Conservation (phyloP, 331 rosid species). For the Phaseolus coccineus region DNA sequence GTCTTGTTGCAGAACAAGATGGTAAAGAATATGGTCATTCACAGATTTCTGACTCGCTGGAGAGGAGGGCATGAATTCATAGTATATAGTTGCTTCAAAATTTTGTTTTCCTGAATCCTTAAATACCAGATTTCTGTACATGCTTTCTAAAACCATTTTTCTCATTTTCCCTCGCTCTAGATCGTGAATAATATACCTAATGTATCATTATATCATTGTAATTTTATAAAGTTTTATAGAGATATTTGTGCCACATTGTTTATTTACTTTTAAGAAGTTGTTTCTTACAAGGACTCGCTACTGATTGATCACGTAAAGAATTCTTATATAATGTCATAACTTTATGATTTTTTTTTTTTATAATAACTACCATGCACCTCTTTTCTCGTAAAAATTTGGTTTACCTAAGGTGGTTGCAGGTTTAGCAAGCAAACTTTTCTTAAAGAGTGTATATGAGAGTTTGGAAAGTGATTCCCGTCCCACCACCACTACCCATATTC, state of each 20-base stretch:
- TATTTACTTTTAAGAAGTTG: slow-evolving; percentile 46
- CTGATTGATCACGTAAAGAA: slow-evolving; percentile 38
- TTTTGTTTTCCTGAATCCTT: slow-evolving; percentile 45
- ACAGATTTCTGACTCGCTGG: slow-evolving; percentile 42
- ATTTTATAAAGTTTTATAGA: slow-evolving; percentile 32
- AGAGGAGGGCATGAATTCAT: slow-evolving; percentile 37
- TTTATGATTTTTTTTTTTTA: background rate
- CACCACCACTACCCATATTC: slow-evolving; percentile 22
- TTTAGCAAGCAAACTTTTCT: slow-evolving; percentile 41
- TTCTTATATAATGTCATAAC: slow-evolving; percentile 5
- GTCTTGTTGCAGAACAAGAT: slow-evolving; percentile 53
- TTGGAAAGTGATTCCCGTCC: slow-evolving; percentile 37
- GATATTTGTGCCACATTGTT: slow-evolving; percentile 28
- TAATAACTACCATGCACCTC: background rate
- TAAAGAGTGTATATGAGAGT: slow-evolving; percentile 31
- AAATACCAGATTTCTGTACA: slow-evolving; percentile 45
- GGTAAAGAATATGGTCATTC: slow-evolving; percentile 46
- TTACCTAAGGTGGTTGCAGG: slow-evolving; percentile 29
- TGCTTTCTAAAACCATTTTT: slow-evolving; percentile 42
- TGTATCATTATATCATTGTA: slow-evolving; percentile 46
- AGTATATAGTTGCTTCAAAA: slow-evolving; percentile 37
- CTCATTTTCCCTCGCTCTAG: slow-evolving; percentile 31
- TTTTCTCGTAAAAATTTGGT: background rate
- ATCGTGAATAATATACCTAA: slow-evolving; percentile 31
- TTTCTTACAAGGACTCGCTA: slow-evolving; percentile 38